Evolutionary conservation across 805 yeast genomes (phyloP).

Genomic region (Candida boleticola): DNA sequence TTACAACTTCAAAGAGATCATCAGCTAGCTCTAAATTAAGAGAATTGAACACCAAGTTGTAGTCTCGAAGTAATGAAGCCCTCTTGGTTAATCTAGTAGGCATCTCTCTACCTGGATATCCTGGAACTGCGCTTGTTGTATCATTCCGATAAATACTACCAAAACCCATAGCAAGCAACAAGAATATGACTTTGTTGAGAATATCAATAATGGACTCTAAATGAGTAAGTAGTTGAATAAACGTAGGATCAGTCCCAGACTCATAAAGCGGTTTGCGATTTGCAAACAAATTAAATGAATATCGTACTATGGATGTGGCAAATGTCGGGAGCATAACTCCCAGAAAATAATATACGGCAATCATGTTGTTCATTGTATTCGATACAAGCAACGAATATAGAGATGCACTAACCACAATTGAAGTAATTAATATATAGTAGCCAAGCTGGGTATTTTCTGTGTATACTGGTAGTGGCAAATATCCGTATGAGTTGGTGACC

Average conservation of each 20-base stretch:
- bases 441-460: neutral
- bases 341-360: neutral
- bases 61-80: neutral
- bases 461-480: neutral
- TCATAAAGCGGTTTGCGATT: neutral
- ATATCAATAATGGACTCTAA: neutral
- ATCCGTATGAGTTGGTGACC: neutral
- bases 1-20: no score
- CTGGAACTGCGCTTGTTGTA: neutral
- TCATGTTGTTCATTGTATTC: no score
- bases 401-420: no score
- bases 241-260: no score
- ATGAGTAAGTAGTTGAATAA: neutral
- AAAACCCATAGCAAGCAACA: neutral
- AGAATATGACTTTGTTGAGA: neutral
- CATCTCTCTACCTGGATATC: no score
- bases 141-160: neutral
- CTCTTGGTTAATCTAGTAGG: neutral
- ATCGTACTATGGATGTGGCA: neutral
- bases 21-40: no score
- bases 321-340: neutral
- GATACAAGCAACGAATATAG: no score
- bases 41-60: no score
- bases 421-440: neutral
- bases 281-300: neutral